Base-by-base conservation (phyloP, 164 flowering plant species). In the Stephania japonica region DNA sequence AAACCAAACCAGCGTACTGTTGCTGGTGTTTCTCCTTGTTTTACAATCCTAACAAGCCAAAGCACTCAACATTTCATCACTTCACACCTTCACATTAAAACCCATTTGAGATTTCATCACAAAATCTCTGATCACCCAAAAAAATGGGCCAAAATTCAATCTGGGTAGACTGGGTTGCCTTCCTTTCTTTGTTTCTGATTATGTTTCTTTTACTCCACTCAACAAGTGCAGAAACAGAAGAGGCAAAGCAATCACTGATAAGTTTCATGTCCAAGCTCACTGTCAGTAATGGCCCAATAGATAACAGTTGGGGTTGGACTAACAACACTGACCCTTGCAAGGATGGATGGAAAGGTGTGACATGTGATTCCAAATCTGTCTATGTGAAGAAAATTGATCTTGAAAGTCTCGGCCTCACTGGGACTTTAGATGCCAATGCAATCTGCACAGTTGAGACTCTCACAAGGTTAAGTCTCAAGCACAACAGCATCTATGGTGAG, bases 291-390 rank as follows among this genome's bases (percentile, higher is more conserved):
- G 70, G 71, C 26, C 65, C 0, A 23, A 12, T 21, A 44, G 78
- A 72, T 63, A 73, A 81, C 13, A 49, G 7, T 62, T 72, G 73
- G 56, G 83, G 83, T 41, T 85, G 89, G 89, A 82, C 75, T n/a
- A 5, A n/a, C 4, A 21, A 75, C 42, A 73, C 85, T 13, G 86
- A 86, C 73, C 88, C 88, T 1, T 88, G 91, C 80, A 67, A 5
- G 24, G 78, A 70, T 19, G 5, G 42, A 1, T 88, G 89, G 89
- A n/a, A 56, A 2, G 86, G 85, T 23, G 72, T 86, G 11, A 7
- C 3, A 0, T 86, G 88, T 59, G 69, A 78, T 49, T 1, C 8
- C 5, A 18, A 23, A 5, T 42, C 41, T 2, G 23, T 6, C 0
- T 38, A 75, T 18, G 80, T 86, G 24, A 76, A 16, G 70, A 76